Conservation (phyloP, 2,329 filamentous ascomycete genomes). For the Penicillium aurantiogriseum region DNA sequence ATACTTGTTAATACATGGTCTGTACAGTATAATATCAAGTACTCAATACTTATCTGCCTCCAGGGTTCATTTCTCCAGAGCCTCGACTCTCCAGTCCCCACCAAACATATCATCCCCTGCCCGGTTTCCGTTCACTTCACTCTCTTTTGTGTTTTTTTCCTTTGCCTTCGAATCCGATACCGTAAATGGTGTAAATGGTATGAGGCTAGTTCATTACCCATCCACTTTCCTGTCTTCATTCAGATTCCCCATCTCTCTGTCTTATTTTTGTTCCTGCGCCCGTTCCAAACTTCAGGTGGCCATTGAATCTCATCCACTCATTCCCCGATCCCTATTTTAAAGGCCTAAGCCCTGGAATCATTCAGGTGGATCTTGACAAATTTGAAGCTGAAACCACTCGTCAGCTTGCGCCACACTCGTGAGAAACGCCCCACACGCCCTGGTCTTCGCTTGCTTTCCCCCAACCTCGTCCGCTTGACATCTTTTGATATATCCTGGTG, state of each 20-base stretch:
- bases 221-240: neutral
- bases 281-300: conserved; percentile 16
- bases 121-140: conserved; percentile 7
- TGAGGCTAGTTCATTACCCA: neutral
- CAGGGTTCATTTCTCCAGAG: conserved; percentile 23
- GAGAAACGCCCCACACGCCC: conserved; percentile 36
- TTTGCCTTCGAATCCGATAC: neutral
- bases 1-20: neutral
- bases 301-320: conserved; percentile 18
- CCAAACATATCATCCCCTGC: conserved; percentile 8
- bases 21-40: neutral
- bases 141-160: neutral
- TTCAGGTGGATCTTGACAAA: conserved; percentile 23
- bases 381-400: conserved; percentile 38
- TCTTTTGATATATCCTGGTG: conserved; percentile 14
- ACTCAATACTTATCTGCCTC: conserved; percentile 12
- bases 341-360: conserved; percentile 16
- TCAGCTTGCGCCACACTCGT: conserved; percentile 49
- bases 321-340: conserved; percentile 31
- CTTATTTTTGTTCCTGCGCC: conserved; percentile 9
- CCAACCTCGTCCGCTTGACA: conserved; percentile 13
- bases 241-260: conserved; percentile 8
- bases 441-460: conserved; percentile 21
- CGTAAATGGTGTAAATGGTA: neutral
- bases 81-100: conserved; percentile 22